A percentile compares a stretch with the other conserved stretches of the same genome.
Evolutionary conservation across 2,329 filamentous ascomycete genomes (phyloP).

Genomic region (Grosmannia clavigera): DNA sequence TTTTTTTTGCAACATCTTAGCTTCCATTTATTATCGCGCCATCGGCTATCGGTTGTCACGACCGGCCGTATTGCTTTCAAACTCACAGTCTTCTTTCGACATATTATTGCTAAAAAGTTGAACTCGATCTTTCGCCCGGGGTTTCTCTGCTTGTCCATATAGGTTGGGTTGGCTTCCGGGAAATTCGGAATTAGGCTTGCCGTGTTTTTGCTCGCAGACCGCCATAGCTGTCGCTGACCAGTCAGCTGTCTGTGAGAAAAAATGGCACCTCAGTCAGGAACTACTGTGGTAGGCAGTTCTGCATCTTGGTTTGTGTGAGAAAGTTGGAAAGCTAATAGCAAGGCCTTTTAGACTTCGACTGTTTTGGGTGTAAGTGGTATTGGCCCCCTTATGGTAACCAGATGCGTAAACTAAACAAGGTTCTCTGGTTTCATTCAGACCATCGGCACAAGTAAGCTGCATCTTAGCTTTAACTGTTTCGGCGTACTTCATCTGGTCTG

Average conservation of each 20-base stretch:
- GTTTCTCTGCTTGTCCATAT: no score
- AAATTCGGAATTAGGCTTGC: no score
- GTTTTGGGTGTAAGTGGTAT: constrained; percentile 25
- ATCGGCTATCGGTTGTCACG: not conserved
- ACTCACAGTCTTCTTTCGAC: no score
- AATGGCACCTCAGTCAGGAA: not conserved
- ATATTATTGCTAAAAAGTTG: no score
- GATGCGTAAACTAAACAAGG: not conserved
- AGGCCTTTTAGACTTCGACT: constrained; percentile 10
- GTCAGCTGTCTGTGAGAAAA: not conserved
- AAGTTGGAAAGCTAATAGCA: no score
- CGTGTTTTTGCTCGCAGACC: no score
- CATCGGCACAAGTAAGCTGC: constrained; percentile 18
- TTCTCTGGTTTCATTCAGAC: constrained; percentile 12
- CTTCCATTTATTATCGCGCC: not conserved
- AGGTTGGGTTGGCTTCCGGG: no score
- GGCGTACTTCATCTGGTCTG: not conserved
- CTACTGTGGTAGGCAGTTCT: not conserved
- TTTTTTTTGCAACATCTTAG: not conserved
- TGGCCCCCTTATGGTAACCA: not conserved
- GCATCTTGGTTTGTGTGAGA: not conserved
- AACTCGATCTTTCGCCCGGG: no score
- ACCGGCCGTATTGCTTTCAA: no score
- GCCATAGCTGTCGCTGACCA: not conserved
- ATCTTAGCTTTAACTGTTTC: not conserved